Percentiles rank a stretch among this genome's conserved stretches.
Conservation (phyloP, 1,284 basidiomycete genomes). For the Tylopilus microsporus region DNA sequence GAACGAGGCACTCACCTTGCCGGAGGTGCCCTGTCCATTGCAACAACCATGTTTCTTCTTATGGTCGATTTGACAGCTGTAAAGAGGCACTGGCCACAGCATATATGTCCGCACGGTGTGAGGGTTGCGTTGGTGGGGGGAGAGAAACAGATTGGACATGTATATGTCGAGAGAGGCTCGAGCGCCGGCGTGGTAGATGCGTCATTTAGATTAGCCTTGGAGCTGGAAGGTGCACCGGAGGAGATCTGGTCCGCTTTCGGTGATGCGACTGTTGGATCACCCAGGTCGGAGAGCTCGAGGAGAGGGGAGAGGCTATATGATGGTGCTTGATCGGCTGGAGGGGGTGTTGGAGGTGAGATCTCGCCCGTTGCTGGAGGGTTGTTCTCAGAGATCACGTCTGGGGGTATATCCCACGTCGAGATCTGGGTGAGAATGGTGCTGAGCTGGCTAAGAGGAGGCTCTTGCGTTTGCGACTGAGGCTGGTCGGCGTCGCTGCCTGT, state of each 20-base stretch:
- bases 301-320: background rate
- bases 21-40: conserved; percentile 36
- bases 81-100: conserved; percentile 72
- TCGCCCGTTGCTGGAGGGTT: too few relatives aligned
- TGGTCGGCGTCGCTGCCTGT: background rate
- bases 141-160: conserved; percentile 74
- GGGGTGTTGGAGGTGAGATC: background rate
- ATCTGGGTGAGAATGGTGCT: conserved; percentile 7
- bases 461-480: background rate
- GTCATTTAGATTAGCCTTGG: background rate
- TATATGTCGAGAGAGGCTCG: conserved; percentile 59
- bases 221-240: background rate
- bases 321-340: background rate
- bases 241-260: background rate
- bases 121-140: conserved; percentile 69
- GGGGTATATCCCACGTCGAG: conserved; percentile 22
- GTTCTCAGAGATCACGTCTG: background rate
- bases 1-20: conserved; percentile 39
- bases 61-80: conserved; percentile 63
- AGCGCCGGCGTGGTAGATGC: conserved; percentile 5
- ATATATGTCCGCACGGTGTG: conserved; percentile 74
- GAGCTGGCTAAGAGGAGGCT: background rate
- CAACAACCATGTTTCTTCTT: conserved; percentile 43
- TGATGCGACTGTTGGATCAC: background rate
- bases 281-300: conserved; percentile 7